Conservation (phyloP, 768 basidiomycete species). For the Lyophyllum shimeji region DNA sequence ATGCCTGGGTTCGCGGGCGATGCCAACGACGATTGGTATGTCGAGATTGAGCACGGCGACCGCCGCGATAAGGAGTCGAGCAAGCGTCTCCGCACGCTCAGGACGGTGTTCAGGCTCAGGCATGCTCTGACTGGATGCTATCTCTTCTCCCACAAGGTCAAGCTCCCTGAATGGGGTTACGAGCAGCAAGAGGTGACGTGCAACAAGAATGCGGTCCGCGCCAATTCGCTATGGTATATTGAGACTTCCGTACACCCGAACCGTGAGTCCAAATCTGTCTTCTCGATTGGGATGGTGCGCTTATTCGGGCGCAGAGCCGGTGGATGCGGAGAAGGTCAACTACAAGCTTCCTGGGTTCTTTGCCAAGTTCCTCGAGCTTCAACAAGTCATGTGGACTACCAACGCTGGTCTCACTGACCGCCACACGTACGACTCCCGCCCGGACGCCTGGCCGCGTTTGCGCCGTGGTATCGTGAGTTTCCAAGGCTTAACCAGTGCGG, state of each 20-base stretch:
- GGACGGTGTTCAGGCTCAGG: slow-evolving; percentile 79
- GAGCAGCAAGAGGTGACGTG: slow-evolving; percentile 99
- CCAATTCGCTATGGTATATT: slow-evolving; percentile 91
- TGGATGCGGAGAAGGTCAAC: slow-evolving; percentile 79
- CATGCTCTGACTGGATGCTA: slow-evolving; percentile 93
- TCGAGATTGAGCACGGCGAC: slow-evolving; percentile 79
- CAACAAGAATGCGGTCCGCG: slow-evolving; percentile 92
- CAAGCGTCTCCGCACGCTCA: slow-evolving; percentile 74
- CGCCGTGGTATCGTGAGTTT: slow-evolving; percentile 86
- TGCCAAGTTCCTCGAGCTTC: slow-evolving; percentile 86
- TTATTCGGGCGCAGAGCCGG: slow-evolving; percentile 50
- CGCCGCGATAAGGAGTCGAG: slow-evolving; percentile 63
- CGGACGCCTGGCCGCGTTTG: slow-evolving; percentile 86
- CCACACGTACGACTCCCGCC: slow-evolving; percentile 95
- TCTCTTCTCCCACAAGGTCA: slow-evolving; percentile 97
- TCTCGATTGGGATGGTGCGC: background rate
- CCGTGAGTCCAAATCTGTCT: slow-evolving; percentile 47
- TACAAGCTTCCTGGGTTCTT: slow-evolving; percentile 90
- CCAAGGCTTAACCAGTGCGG: background rate
- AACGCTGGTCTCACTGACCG: slow-evolving; percentile 95
- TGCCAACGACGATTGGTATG: slow-evolving; percentile 88
- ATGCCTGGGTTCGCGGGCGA: slow-evolving; percentile 84
- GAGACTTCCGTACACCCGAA: slow-evolving; percentile 80
- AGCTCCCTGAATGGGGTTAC: slow-evolving; percentile 95
- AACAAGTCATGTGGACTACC: slow-evolving; percentile 95